Percentiles rank a stretch among this genome's conserved stretches.
Evolutionary conservation across 2,329 filamentous ascomycete genomes (phyloP).

Genomic region (Thielaviopsis musarum): DNA sequence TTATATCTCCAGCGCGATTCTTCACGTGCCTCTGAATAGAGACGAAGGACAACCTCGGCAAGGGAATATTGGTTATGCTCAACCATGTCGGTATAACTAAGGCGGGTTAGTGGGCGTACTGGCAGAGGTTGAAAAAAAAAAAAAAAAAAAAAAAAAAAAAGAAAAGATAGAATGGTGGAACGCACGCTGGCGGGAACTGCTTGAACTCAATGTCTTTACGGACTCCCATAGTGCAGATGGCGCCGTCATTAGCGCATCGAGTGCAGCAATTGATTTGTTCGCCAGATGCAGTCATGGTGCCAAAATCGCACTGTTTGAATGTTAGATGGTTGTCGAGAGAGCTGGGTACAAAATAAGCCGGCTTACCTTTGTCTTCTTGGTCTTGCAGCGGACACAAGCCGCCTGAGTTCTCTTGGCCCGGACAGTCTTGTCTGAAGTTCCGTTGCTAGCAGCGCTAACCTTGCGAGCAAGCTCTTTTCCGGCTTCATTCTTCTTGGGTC

Average conservation of each 20-base stretch:
- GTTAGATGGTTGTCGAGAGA: background rate
- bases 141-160: too few species aligned
- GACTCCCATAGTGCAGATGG: constrained; percentile 45
- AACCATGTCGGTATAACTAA: constrained; percentile 45
- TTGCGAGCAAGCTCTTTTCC: constrained; percentile 2
- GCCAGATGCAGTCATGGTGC: background rate
- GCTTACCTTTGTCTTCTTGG: constrained; percentile 52
- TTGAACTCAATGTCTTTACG: constrained; percentile 55
- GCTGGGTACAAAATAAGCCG: background rate
- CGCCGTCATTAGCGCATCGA: constrained; percentile 47
- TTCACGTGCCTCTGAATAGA: constrained; percentile 46
- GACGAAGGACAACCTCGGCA: constrained; percentile 47
- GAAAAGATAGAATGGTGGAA: constrained; percentile 5
- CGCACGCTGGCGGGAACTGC: constrained; percentile 44
- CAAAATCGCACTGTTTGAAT: constrained; percentile 2
- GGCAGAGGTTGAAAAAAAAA: background rate
- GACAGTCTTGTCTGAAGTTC: constrained; percentile 16
- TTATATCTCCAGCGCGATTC: constrained; percentile 42
- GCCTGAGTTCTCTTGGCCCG: constrained; percentile 51
- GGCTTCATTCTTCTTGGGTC: constrained; percentile 9
- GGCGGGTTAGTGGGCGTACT: background rate
- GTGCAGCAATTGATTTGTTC: constrained; percentile 27
- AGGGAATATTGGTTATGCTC: constrained; percentile 49
- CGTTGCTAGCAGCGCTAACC: background rate
- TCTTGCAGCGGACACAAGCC: constrained; percentile 47